Conservation (phyloP, 768 basidiomycete genomes). For the Coprinopsis marcescibilis region DNA sequence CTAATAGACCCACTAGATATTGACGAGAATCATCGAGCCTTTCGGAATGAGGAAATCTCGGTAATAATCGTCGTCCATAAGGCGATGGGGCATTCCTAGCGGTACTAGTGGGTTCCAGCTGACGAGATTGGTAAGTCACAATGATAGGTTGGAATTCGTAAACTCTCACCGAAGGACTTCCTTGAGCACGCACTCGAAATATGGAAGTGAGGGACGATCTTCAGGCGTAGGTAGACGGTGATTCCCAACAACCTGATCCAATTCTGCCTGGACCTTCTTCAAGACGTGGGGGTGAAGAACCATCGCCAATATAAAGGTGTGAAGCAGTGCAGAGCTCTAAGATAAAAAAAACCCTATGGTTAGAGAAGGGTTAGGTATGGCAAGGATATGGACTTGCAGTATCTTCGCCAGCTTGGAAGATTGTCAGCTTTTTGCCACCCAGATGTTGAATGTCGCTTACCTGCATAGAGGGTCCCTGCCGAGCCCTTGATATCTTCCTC, state of each 20-base stretch:
- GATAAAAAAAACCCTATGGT: conserved; percentile 12
- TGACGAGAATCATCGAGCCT: conserved; percentile 38
- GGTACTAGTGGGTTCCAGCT: conserved; percentile 48
- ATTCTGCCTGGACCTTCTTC: conserved; percentile 42
- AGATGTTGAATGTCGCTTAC: conserved; percentile 22
- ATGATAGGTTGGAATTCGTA: not conserved
- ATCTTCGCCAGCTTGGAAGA: conserved; percentile 31
- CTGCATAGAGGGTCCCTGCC: conserved; percentile 47
- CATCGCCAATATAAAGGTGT: conserved; percentile 51
- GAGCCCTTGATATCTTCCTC: conserved; percentile 52
- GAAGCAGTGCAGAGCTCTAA: conserved; percentile 46
- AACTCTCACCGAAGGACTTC: conserved; percentile 39
- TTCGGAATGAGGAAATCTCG: conserved; percentile 39
- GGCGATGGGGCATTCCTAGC: conserved; percentile 45
- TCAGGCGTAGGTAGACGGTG: conserved; percentile 42
- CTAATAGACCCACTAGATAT: conserved; percentile 33
- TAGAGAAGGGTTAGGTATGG: conserved; percentile 8
- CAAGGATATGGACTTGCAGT: conserved; percentile 21
- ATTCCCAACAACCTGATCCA: conserved; percentile 41
- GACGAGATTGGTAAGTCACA: not conserved
- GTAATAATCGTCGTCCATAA: conserved; percentile 48
- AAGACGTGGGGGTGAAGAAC: conserved; percentile 45
- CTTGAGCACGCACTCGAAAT: conserved; percentile 41
- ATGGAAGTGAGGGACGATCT: conserved; percentile 40
- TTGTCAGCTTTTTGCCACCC: not conserved